Evolutionary conservation across 371 early-diverging fungal genomes (phyloP).

Genomic region (Phascolomyces articulosus): DNA sequence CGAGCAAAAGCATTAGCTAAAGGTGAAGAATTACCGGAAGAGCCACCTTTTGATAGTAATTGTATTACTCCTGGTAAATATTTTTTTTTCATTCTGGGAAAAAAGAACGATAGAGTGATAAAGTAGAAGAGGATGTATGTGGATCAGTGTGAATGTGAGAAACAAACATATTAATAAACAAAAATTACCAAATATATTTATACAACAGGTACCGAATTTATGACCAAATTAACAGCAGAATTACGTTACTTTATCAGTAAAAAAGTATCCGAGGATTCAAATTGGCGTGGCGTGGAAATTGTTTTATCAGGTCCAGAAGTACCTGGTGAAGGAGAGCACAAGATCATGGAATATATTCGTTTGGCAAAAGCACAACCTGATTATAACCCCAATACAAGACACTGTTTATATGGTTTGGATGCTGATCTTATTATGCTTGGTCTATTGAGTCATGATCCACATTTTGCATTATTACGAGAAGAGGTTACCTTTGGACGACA

Average conservation of each 20-base stretch:
- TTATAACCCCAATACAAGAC: conserved; percentile 86
- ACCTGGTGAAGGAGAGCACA: conserved; percentile 99
- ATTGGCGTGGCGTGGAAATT: conserved; percentile 89
- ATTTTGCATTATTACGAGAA: conserved; percentile 96
- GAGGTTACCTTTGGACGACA: conserved; percentile 88
- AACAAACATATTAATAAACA: no score
- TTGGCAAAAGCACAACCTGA: conserved; percentile 77
- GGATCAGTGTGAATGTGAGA: no score
- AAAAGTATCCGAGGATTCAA: conserved; percentile 87
- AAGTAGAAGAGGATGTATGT: no score
- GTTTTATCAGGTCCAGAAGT: conserved; percentile 95
- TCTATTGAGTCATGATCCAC: conserved; percentile 93
- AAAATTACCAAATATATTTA: neutral
- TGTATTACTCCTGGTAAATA: conserved; percentile 97
- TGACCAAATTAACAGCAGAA: conserved; percentile 87
- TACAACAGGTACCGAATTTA: conserved; percentile 92
- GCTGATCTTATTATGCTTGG: conserved; percentile 99
- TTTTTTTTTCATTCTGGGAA: neutral
- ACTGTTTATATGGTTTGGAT: conserved; percentile 98
- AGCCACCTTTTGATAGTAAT: conserved; percentile 94
- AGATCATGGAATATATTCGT: conserved; percentile 99
- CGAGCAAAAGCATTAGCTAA: conserved; percentile 59
- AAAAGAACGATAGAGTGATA: no score
- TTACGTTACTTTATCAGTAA: conserved; percentile 92
- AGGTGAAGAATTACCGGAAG: conserved; percentile 74